A percentile compares a stretch with the other conserved stretches of the same genome.
phyloP scores from a whole-genome alignment of 2,329 filamentous ascomycete genomes.

The Pseudodiploospora longispora region DNA sequence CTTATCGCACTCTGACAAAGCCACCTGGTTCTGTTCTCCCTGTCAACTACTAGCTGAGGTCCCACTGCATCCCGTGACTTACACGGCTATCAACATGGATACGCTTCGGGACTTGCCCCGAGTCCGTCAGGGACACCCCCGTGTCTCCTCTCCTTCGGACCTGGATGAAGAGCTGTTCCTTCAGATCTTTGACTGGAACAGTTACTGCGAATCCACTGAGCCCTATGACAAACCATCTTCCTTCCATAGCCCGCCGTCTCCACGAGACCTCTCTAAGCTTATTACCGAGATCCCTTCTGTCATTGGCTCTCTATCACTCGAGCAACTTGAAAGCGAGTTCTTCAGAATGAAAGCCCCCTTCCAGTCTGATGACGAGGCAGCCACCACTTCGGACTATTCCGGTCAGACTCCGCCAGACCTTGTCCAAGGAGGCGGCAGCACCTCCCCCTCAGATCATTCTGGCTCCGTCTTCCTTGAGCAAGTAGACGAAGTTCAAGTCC shows the following conservation, averaged over 20 bases:
- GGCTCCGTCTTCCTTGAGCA: conserved; percentile 25
- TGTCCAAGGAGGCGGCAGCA: conserved; percentile 28
- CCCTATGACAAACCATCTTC: conserved; percentile 21
- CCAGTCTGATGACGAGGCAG: conserved; percentile 24
- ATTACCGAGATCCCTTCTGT: conserved; percentile 27
- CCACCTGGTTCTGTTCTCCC: conserved; percentile 29
- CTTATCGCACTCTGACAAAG: conserved; percentile 30
- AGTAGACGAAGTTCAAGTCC: conserved; percentile 21
- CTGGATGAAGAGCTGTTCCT: conserved; percentile 27
- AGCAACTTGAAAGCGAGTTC: conserved; percentile 26
- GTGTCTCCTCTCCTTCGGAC: conserved; percentile 26
- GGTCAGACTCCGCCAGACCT: conserved; percentile 30
- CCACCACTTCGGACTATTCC: conserved; percentile 27
- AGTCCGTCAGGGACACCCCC: conserved; percentile 28
- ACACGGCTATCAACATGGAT: conserved; percentile 33
- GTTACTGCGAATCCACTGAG: conserved; percentile 22
- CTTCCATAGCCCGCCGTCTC: conserved; percentile 20
- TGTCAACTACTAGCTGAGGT: conserved; percentile 26
- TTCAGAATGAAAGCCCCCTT: conserved; percentile 26
- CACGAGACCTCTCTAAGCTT: conserved; percentile 23
- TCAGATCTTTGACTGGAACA: conserved; percentile 30
- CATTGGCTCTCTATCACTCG: conserved; percentile 25
- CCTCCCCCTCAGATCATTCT: conserved; percentile 33
- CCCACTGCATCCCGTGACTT: conserved; percentile 35
- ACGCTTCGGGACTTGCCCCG: conserved; percentile 24